Base-by-base conservation (phyloP, 2,329 filamentous ascomycete species). In the Fusarium armeniacum region DNA sequence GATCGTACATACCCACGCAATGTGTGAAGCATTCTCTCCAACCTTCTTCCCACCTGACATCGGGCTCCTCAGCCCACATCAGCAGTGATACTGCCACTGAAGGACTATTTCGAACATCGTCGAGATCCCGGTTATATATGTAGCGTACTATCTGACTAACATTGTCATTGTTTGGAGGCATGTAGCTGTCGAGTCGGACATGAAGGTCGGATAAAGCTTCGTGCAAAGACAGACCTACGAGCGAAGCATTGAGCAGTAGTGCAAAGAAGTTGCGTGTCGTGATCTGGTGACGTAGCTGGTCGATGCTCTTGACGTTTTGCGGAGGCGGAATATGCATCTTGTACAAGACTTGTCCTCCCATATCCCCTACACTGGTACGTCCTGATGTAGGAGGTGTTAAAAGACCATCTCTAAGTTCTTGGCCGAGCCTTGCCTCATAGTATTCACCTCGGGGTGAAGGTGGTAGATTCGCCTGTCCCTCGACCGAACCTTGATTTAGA, bases 241-340 rank as follows among this genome's bases (percentile, higher is more conserved):
- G 81, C 0, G 90, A 89, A 24, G 87, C 86, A 53, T 87, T 84
- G 71, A 88, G 89, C 3, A 92, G 77, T 35, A 92, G 78, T 0
- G 90, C 90, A 70, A 93, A 88, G 45, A 92, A 86, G 72, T 92
- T 93, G 22, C 90, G 86, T 1, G 90, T 90, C 0, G 90, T 89
- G 47, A 92, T 83, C 69, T 90, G 87, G 67, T 91, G 83, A 1
- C 87, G 82, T 2, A 85, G 81, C 56, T 84, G 84, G 43, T 84
- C 85, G 20, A 77, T 77, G 73, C 78, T 84, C 70, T 74, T 83
- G 40, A 85, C 72, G 38, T 85, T 82, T 3, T 82, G 69, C 0
- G 88, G 88, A 0, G 87, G 83, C 0, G 89, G 84, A 63, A 92
- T 90, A 78, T 86, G 88, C 76, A 92, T 86, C 73, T 90, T 85